Base-by-base conservation (phyloP, 441 rosid species). In the Bocquillonia castaneifolia region DNA sequence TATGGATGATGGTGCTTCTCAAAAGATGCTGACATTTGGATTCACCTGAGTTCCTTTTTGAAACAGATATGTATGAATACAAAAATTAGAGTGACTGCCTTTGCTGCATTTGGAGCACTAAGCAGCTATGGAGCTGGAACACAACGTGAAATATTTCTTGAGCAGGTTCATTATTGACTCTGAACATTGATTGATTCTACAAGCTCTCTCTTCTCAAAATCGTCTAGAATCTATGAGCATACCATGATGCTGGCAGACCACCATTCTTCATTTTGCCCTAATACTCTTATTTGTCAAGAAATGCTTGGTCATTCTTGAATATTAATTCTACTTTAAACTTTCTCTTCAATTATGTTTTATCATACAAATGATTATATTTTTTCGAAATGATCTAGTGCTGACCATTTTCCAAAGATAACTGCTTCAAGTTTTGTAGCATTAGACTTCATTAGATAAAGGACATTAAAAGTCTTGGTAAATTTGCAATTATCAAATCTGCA, bases 71-170 rank as follows among this genome's bases (percentile, higher is more conserved):
- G 85, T 80, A 83, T 87, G 91, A 88, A 92, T 70, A 80, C 79
- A 28, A 87, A 90, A 81, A 92, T 94, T 89, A 87, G 97, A 79
- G 85, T 88, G 72, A 83, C 84, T 69, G 94, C 99, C 37, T 88
- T 94, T 77, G 81, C 91, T 69, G 96, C 99, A 73, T 87, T 94
- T 81, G 99, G 99, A 72, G 84, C 86, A 34, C 79, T 94, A 71
- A 85, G 94, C 83, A 85, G 82, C 71, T 94, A 80, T 70, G 98
- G 87, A 70, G 80, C 59, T 78, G 90, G 86, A 74, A 82, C 83
- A 66, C 92, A 86, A 44, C 86, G 52, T 18, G 94, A 92, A 70
- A 82, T 87, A 64, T 94, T 94, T 78, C 82, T 92, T 56, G 99
- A 94, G 79, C 99, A 92, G 97, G 98, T 91, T 50, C 52, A 47